Base-by-base conservation (phyloP, 345 rosid genomes). In the Eucalyptus erythrocorys region DNA sequence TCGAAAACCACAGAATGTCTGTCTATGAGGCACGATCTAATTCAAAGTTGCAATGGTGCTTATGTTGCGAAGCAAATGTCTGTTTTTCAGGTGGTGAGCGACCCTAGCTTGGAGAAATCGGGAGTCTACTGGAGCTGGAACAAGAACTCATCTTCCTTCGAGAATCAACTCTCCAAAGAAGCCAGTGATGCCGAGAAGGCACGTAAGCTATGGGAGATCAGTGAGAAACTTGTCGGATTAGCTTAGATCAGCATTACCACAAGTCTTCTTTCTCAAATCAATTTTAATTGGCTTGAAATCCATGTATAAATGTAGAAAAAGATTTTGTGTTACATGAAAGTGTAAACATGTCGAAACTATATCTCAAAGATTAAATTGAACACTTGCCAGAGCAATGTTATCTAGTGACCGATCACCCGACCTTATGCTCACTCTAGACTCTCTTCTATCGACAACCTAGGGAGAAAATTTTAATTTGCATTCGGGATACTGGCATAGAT, bases 101-200 rank as follows among this genome's bases (percentile, higher is more conserved):
- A 96, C 40, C 99, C 98, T n/a, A 93, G 95, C 93, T 92, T 97
- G 96, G 95, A 96, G 15, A 97, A 96, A 89, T 97, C 99, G 0
- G 98, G 98, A 53, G 99, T 96, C 47, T 96, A 97, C 93, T 96
- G 99, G 99, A 96, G 97, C 94, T 97, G 99, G 99, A 97, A 98
- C 95, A 98, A 97, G 91, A 90, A 92, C 59, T 96, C 99, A 1
- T 98, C 99, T 34, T 97, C 99, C 30, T 98, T 97, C 59, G 96
- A 97, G 95, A 98, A 98, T 89, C 98, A 94, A 95, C 89, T 98
- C 89, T 98, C 99, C 30, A 91, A 95, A 87, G 99, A 98, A 90
- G 99, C 99, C 16, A 98, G 99, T 84, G 95, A 98, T 48, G 93
- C 86, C 12, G 97, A 94, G 50, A 98, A 98, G 91, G 99, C 99